Base-by-base conservation (phyloP, 176 grass and related monocot genomes). In the Bothriochloa decipiens region DNA sequence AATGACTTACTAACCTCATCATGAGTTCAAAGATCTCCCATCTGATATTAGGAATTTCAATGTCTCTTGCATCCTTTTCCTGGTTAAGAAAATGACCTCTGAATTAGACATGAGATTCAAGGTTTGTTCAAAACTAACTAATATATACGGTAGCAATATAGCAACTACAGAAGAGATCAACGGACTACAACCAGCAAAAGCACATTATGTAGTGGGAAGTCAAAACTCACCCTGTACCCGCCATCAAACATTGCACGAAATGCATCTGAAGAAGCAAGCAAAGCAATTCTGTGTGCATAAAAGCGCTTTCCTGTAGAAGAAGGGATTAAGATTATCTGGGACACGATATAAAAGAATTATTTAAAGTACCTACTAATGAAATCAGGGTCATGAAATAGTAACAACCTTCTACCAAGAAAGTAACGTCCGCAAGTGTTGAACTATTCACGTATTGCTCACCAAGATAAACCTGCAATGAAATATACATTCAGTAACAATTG, bases 231-330 rank as follows among this genome's bases (percentile, higher is more conserved):
- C 93, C 88, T 92, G 83, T 99, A 96, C 74, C 97, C 97, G 5
- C 97, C 97, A 94, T 99, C 97, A 74, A 99, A 99, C 97, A 99
- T 96, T 89, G 97, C 97, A 88, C 97, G 97, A 86, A 96, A 99
- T 91, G 97, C 88, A 88, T 99, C 97, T 53, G 97, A 99, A 70
- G 91, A 99, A 86, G 97, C 97, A 88, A 99, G 97, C 86, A 99
- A 86, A 68, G 97, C 93, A 79, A 99, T 99, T 88, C 97, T 80
- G 78, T 99, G 97, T 74, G 97, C 97, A 88, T 94, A 99, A 87
- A 99, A 99, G 43, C 82, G 91, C 68, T 96, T 99, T 58, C 93
- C 97, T 99, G 85, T 25, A 2, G 14, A 84, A 85, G 22, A 80
- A 65, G 18, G 42, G 58, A 74, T 62, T 61, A 52, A n/a, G 16